Conservation (phyloP, 1,284 basidiomycete species). For the Cutaneotrichosporon arboriforme region DNA sequence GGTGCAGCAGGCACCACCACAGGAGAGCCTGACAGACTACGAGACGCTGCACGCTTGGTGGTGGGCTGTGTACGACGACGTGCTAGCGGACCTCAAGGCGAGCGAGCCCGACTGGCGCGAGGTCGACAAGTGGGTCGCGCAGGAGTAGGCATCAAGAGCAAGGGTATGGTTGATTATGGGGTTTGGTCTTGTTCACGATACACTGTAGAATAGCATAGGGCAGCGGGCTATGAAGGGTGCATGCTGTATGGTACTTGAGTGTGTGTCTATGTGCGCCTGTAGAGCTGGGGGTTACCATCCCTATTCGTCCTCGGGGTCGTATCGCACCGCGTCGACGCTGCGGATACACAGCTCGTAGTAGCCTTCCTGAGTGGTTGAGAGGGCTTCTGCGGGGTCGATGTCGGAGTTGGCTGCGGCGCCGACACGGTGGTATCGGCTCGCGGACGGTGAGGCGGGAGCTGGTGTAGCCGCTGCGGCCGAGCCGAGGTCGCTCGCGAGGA, state of each 20-base stretch:
- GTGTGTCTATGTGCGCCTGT: too few relatives aligned
- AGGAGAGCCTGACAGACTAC: conserved; percentile 33
- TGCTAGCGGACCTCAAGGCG: conserved; percentile 35
- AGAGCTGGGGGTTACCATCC: too few relatives aligned
- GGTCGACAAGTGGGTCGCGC: conserved; percentile 31
- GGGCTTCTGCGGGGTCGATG: not conserved
- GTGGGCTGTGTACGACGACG: conserved; percentile 46
- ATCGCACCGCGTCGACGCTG: conserved; percentile 44
- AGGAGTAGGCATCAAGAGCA: not conserved
- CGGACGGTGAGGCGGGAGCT: not conserved
- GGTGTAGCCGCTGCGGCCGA: not conserved
- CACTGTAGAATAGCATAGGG: too few relatives aligned
- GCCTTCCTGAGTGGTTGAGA: conserved; percentile 28
- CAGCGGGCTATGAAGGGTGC: too few relatives aligned
- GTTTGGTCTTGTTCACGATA: too few relatives aligned
- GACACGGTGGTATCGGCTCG: conserved; percentile 31
- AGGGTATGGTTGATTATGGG: too few relatives aligned
- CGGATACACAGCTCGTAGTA: conserved; percentile 50
- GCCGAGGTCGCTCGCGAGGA: conserved; percentile 21
- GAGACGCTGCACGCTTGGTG: conserved; percentile 45
- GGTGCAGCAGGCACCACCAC: conserved; percentile 23
- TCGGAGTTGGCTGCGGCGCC: conserved; percentile 9
- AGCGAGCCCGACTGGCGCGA: conserved; percentile 30
- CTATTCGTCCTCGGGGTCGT: conserved; percentile 36
- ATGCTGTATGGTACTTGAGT: too few relatives aligned